These are phyloP conservation scores for Porcisia hertigi DNA, from an alignment of 208 protist genomes.

Conservation along the genomic window DNA sequence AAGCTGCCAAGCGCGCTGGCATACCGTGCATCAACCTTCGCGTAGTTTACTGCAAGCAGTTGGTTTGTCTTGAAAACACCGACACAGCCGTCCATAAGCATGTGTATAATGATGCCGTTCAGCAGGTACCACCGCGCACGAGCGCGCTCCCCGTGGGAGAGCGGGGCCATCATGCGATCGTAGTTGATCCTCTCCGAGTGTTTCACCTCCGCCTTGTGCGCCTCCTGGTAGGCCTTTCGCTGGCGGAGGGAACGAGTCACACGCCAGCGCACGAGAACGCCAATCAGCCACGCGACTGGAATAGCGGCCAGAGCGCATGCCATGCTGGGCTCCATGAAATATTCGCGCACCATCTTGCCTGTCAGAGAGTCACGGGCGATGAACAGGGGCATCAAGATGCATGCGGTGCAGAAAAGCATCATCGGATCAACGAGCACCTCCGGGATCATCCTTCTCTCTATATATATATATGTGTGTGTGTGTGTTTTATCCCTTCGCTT, in stretches of 20 bases:
- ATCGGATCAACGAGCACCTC: conserved; percentile 65
- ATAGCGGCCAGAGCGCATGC: conserved; percentile 28
- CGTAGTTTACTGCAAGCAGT: conserved; percentile 65
- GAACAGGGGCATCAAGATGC: conserved; percentile 49
- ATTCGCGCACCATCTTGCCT: conserved; percentile 34
- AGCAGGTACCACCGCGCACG: conserved; percentile 79
- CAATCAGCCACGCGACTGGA: conserved; percentile 40
- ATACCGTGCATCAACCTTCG: conserved; percentile 69
- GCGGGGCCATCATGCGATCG: conserved; percentile 34
- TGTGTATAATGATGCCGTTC: conserved; percentile 75
- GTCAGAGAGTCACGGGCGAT: conserved; percentile 37
- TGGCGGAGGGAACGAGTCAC: conserved; percentile 21
- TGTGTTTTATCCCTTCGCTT: too few relatives aligned
- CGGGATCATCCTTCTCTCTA: conserved; percentile 26
- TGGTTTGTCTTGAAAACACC: conserved; percentile 68
- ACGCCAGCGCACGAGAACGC: conserved; percentile 23
- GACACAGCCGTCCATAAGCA: conserved; percentile 71
- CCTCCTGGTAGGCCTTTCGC: conserved; percentile 20
- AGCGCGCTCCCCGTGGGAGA: conserved; percentile 53
- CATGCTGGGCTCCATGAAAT: conserved; percentile 64
- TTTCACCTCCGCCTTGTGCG: conserved; percentile 8
- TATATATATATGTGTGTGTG: too few relatives aligned
- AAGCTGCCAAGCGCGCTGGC: conserved; percentile 41
- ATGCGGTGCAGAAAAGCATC: conserved; percentile 60
- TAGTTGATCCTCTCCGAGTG: conserved; percentile 22